phyloP scores from a whole-genome alignment of 805 yeast species.

The Saccharomycopsis guyanensis region DNA sequence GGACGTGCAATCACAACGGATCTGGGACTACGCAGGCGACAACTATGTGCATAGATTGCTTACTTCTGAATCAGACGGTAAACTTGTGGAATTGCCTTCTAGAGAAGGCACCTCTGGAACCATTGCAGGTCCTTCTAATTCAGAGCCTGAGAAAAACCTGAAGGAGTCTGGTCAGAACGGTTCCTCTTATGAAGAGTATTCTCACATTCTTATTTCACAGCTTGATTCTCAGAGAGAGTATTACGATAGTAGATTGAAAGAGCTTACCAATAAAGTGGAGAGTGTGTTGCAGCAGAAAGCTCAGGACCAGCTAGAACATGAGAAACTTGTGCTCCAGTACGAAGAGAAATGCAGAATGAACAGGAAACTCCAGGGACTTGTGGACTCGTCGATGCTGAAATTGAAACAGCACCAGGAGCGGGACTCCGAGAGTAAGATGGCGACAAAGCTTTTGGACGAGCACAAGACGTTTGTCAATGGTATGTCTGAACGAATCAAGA shows the following conservation, averaged over 20 bases:
- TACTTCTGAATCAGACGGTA: slow-evolving; percentile 83
- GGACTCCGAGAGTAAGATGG: slow-evolving; percentile 25
- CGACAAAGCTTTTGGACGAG: slow-evolving; percentile 39
- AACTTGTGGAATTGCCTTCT: slow-evolving; percentile 67
- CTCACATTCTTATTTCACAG: slow-evolving; percentile 70
- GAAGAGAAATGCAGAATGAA: background rate
- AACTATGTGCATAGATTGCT: slow-evolving; percentile 80
- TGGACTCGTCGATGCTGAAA: background rate
- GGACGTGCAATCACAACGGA: slow-evolving; percentile 78
- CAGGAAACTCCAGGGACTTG: slow-evolving; percentile 12
- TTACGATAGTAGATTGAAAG: slow-evolving; percentile 47
- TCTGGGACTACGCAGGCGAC: slow-evolving; percentile 93
- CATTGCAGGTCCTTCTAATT: slow-evolving; percentile 17
- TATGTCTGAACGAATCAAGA: slow-evolving; percentile 34
- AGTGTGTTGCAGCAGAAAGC: background rate
- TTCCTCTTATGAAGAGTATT: slow-evolving; percentile 68
- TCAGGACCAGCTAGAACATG: background rate
- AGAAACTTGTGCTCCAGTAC: background rate
- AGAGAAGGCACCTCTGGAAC: slow-evolving; percentile 16
- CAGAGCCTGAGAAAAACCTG: too few species aligned
- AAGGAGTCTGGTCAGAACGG: slow-evolving; percentile 25
- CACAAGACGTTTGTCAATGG: slow-evolving; percentile 34
- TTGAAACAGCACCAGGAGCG: slow-evolving; percentile 15
- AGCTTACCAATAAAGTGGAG: background rate
- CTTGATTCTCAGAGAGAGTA: slow-evolving; percentile 80